Percentiles rank a stretch among this genome's conserved stretches.
phyloP scores from a whole-genome alignment of 1,284 basidiomycete species.

The Inonotus hispidus region DNA sequence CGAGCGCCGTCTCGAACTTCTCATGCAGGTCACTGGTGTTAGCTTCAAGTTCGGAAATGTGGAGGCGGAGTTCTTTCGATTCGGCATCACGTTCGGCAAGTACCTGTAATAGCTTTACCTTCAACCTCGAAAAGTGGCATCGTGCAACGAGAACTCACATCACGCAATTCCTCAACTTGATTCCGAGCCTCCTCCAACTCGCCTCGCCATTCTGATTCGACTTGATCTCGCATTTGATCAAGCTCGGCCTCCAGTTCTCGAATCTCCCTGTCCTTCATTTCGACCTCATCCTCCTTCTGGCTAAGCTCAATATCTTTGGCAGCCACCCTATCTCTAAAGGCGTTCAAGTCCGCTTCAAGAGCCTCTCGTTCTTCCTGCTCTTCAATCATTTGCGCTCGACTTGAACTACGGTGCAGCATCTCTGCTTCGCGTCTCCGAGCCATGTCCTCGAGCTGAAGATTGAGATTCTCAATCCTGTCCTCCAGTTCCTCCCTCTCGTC shows the following conservation, averaged over 20 bases:
- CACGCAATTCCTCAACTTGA: conserved; percentile 70
- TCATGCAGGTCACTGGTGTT: conserved; percentile 63
- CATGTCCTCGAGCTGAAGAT: conserved; percentile 64
- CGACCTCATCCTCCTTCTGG: conserved; percentile 78
- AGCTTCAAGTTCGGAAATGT: conserved; percentile 64
- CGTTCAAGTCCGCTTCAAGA: conserved; percentile 69
- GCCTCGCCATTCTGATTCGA: conserved; percentile 73
- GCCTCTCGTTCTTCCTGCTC: conserved; percentile 66
- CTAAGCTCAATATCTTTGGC: conserved; percentile 76
- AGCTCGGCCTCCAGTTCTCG: conserved; percentile 66
- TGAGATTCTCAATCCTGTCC: conserved; percentile 57
- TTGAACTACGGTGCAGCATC: conserved; percentile 60
- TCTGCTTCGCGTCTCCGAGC: conserved; percentile 57
- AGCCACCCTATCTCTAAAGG: conserved; percentile 68
- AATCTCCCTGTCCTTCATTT: conserved; percentile 65
- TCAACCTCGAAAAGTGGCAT: not conserved
- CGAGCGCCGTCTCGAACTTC: conserved; percentile 68
- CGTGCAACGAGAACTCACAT: conserved; percentile 41
- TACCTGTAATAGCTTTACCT: conserved; percentile 37
- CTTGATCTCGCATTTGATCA: conserved; percentile 56
- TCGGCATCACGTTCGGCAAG: conserved; percentile 72
- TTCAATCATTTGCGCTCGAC: conserved; percentile 62
- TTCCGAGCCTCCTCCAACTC: conserved; percentile 68
- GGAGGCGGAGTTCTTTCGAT: conserved; percentile 65
- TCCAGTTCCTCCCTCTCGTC: conserved; percentile 69